phyloP scores from a whole-genome alignment of 177 flowering plant species.

The Vitis hybrid region DNA sequence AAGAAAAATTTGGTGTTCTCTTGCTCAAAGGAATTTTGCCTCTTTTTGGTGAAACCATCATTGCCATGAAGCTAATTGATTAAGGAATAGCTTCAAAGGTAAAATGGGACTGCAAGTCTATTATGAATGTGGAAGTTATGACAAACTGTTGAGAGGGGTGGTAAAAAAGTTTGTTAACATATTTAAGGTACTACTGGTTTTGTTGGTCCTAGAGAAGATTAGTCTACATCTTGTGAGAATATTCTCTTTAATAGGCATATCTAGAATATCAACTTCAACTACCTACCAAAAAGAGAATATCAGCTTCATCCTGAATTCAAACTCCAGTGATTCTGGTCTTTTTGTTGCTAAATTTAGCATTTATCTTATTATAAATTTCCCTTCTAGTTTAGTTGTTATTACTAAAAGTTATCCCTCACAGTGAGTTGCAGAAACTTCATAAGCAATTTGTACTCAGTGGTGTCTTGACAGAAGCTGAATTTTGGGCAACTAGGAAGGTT shows the following conservation, averaged over 20 bases:
- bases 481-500: slow-evolving; percentile 97
- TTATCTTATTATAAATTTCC: neutral
- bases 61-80: no score
- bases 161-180: neutral
- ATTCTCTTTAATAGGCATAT: neutral
- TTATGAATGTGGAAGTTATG: neutral
- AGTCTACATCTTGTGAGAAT: neutral
- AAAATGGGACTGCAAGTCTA: neutral
- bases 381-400: slow-evolving; percentile 6
- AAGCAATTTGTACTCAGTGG: slow-evolving; percentile 76
- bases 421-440: slow-evolving; percentile 94
- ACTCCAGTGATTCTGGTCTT: neutral
- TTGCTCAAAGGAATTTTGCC: neutral
- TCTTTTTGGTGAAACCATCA: neutral
- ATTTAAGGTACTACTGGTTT: neutral
- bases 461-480: slow-evolving; percentile 87
- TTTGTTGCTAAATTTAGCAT: neutral
- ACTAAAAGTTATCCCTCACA: slow-evolving; percentile 29
- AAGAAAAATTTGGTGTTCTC: no score
- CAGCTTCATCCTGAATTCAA: no score
- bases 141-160: neutral
- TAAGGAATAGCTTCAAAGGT: neutral
- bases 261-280: no score
- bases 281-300: no score
- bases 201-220: neutral